Evolutionary conservation across 2,329 filamentous ascomycete genomes (phyloP).

Genomic region (Xylaria sp.): DNA sequence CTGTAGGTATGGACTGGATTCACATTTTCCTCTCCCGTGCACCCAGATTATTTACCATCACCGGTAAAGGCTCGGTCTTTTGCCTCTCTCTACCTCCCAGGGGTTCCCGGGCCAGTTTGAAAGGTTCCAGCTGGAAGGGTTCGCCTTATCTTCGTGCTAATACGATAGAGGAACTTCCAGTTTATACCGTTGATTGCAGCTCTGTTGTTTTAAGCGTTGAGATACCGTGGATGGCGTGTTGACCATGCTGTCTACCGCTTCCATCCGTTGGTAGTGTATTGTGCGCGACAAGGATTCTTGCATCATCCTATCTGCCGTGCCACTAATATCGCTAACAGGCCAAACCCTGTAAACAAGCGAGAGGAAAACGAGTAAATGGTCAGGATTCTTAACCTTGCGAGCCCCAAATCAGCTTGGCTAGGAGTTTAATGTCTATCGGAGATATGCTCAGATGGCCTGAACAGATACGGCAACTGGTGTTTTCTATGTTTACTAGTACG

Average conservation of each 20-base stretch:
- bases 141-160: too few relatives aligned
- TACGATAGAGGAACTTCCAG: neutral
- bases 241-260: constrained; percentile 2
- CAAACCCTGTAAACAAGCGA: constrained; percentile 23
- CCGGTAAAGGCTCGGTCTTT: neutral
- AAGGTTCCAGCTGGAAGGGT: too few relatives aligned
- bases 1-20: neutral
- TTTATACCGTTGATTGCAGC: too few relatives aligned
- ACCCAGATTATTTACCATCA: neutral
- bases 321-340: constrained; percentile 26
- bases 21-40: neutral
- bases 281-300: constrained; percentile 31
- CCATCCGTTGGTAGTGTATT: neutral
- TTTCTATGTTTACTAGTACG: neutral
- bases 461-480: neutral
- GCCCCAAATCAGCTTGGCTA: constrained; percentile 2
- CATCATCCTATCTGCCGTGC: constrained; percentile 39
- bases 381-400: constrained; percentile 29
- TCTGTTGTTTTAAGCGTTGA: neutral
- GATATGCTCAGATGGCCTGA: neutral
- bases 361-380: constrained; percentile 21
- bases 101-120: too few relatives aligned
- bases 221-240: neutral
- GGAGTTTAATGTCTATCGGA: neutral
- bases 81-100: too few relatives aligned